These are phyloP conservation scores for Vitis rupestris DNA, from an alignment of 164 flowering plant species.

Conservation along the genomic window DNA sequence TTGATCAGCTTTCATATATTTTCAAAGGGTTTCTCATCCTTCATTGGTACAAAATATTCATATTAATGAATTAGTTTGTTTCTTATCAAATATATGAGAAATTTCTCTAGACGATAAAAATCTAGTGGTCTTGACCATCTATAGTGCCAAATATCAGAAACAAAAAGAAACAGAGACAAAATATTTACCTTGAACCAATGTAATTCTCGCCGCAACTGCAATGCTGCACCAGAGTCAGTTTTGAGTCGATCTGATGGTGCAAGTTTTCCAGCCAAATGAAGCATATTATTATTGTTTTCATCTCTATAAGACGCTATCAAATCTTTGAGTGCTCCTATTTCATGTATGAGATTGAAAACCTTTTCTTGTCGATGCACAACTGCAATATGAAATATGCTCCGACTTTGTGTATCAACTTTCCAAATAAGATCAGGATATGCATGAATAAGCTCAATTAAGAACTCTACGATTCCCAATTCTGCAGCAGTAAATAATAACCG, in stretches of 20 bases:
- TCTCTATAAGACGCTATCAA: slow-evolving; percentile 6
- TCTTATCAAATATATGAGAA: too few relatives aligned
- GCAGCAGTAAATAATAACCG: slow-evolving; percentile 14
- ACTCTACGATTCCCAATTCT: slow-evolving; percentile 14
- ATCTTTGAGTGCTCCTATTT: slow-evolving; percentile 11
- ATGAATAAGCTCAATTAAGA: slow-evolving; percentile 10
- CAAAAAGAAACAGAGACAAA: too few relatives aligned
- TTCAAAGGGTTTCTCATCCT: too few relatives aligned
- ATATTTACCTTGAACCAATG: slow-evolving; percentile 28
- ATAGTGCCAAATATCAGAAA: too few relatives aligned
- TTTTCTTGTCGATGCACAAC: slow-evolving; percentile 17
- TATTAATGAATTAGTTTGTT: too few relatives aligned
- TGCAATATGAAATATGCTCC: slow-evolving; percentile 23
- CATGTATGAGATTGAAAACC: slow-evolving; percentile 17
- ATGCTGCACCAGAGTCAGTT: slow-evolving; percentile 23
- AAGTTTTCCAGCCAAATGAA: slow-evolving; percentile 20
- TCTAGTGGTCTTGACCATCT: too few relatives aligned
- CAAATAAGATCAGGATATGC: slow-evolving; percentile 19
- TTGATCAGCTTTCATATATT: too few relatives aligned
- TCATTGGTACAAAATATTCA: too few relatives aligned
- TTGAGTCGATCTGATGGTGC: slow-evolving; percentile 21
- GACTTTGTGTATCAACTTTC: slow-evolving; percentile 8
- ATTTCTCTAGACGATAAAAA: too few relatives aligned
- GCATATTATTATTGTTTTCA: slow-evolving; percentile 8
- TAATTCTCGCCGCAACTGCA: slow-evolving; percentile 25